phyloP scores from a whole-genome alignment of 192 early-diverging fungal species.

The Linnemannia zychae region DNA sequence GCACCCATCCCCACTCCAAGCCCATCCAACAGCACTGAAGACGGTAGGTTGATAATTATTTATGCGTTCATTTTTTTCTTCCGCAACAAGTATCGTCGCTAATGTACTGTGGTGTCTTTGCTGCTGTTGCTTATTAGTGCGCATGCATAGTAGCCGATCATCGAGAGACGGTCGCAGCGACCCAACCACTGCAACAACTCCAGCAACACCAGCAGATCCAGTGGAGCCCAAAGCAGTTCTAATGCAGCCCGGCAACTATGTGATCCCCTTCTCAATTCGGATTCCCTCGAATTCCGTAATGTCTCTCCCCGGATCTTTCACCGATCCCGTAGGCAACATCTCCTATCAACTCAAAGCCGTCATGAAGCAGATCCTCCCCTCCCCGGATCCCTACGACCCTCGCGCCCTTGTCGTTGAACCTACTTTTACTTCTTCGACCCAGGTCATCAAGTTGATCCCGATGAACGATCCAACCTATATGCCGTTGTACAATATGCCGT shows the following conservation, averaged over 20 bases:
- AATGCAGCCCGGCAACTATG: slow-evolving; percentile 55
- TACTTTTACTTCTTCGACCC: slow-evolving; percentile 34
- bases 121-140: not conserved
- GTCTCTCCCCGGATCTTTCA: slow-evolving; percentile 53
- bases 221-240: slow-evolving; percentile 51
- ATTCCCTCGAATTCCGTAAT: slow-evolving; percentile 41
- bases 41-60: slow-evolving; percentile 14
- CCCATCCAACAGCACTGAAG: slow-evolving; percentile 7
- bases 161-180: slow-evolving; percentile 15
- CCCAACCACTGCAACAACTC: not conserved
- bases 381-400: slow-evolving; percentile 37
- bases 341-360: slow-evolving; percentile 47
- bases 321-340: slow-evolving; percentile 39
- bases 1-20: slow-evolving; percentile 10
- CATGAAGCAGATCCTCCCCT: slow-evolving; percentile 53
- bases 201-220: slow-evolving; percentile 12
- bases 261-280: slow-evolving; percentile 55
- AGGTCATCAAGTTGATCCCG: slow-evolving; percentile 48
- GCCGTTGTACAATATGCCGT: slow-evolving; percentile 43
- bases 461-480: slow-evolving; percentile 50
- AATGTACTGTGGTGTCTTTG: not conserved
- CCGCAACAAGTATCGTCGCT: too few species aligned
- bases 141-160: slow-evolving; percentile 13
- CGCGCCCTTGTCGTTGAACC: slow-evolving; percentile 37
- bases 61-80: not conserved